Percentiles rank a stretch among this genome's conserved stretches.
These are phyloP conservation scores for Marasmius fiardii DNA, from an alignment of 1,284 basidiomycete species.

Conservation along the genomic window DNA sequence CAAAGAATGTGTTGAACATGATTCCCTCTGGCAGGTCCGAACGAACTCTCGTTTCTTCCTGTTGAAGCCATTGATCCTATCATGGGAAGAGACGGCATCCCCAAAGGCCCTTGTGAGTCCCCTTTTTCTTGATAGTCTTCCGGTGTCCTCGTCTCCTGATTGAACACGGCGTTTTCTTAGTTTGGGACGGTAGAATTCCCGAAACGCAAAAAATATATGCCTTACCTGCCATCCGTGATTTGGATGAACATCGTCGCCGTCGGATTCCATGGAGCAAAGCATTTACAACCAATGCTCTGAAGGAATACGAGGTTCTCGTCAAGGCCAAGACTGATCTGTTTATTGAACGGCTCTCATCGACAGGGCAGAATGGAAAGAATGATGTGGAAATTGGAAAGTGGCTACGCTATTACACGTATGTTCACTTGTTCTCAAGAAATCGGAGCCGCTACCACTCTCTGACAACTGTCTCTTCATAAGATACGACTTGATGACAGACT, in stretches of 20 bases:
- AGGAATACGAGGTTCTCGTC: slow-evolving; percentile 34
- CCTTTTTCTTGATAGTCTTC: not conserved
- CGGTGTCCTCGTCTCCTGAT: not conserved
- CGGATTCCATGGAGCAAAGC: slow-evolving; percentile 41
- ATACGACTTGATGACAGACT: not conserved
- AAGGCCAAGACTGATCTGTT: slow-evolving; percentile 29
- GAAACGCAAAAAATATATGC: slow-evolving; percentile 14
- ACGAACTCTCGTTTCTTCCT: slow-evolving; percentile 30
- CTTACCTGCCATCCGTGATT: slow-evolving; percentile 30
- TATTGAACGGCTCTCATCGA: slow-evolving; percentile 23
- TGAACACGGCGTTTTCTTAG: slow-evolving; percentile 7
- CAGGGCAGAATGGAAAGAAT: slow-evolving; percentile 7
- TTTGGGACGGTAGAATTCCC: slow-evolving; percentile 21
- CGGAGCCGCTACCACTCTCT: slow-evolving; percentile 30
- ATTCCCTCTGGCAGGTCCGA: slow-evolving; percentile 25
- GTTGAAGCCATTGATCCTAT: slow-evolving; percentile 25
- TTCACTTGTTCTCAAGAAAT: slow-evolving; percentile 19
- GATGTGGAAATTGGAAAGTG: slow-evolving; percentile 29
- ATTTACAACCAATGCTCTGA: slow-evolving; percentile 33
- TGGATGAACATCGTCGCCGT: slow-evolving; percentile 31
- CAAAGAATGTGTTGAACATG: not conserved
- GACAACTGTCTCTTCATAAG: not conserved
- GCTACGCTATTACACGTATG: slow-evolving; percentile 32
- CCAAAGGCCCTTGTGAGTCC: slow-evolving; percentile 28
- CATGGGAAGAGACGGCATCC: slow-evolving; percentile 28